Evolutionary conservation across 768 basidiomycete species (phyloP).

Genomic region (Lepiota brunneoincarnata): DNA sequence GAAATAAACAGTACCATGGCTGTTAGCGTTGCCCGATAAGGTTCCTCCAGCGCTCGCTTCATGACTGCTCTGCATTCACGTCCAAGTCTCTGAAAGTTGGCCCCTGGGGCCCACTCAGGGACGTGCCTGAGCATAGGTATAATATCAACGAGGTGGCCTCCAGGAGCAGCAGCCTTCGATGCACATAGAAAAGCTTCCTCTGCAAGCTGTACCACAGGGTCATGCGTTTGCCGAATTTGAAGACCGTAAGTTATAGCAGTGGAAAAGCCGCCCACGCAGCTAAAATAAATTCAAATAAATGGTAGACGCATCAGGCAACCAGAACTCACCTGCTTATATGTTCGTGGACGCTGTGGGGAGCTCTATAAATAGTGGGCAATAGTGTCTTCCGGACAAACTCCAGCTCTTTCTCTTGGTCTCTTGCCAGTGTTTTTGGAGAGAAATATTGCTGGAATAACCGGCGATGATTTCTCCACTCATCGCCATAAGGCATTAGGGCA

Average conservation of each 20-base stretch:
- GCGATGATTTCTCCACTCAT: slow-evolving; percentile 23
- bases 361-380: slow-evolving; percentile 1
- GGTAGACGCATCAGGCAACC: too few species aligned
- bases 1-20: not conserved
- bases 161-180: not conserved
- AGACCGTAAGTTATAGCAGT: not conserved
- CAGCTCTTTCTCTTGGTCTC: slow-evolving; percentile 1
- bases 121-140: not conserved
- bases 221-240: not conserved
- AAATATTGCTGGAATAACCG: slow-evolving; percentile 26
- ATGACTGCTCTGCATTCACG: not conserved
- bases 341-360: slow-evolving; percentile 1
- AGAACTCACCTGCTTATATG: slow-evolving; percentile 8
- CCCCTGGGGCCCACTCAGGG: slow-evolving; percentile 7
- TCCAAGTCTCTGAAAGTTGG: slow-evolving; percentile 1
- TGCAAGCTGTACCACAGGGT: not conserved
- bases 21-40: slow-evolving; percentile 13
- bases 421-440: not conserved
- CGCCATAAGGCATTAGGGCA: slow-evolving; percentile 21
- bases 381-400: slow-evolving; percentile 8
- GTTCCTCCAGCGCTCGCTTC: slow-evolving; percentile 18
- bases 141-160: not conserved
- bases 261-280: not conserved
- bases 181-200: not conserved
- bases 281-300: not conserved